phyloP scores from a whole-genome alignment of 208 protist genomes.

The Leishmania amazonensis region DNA sequence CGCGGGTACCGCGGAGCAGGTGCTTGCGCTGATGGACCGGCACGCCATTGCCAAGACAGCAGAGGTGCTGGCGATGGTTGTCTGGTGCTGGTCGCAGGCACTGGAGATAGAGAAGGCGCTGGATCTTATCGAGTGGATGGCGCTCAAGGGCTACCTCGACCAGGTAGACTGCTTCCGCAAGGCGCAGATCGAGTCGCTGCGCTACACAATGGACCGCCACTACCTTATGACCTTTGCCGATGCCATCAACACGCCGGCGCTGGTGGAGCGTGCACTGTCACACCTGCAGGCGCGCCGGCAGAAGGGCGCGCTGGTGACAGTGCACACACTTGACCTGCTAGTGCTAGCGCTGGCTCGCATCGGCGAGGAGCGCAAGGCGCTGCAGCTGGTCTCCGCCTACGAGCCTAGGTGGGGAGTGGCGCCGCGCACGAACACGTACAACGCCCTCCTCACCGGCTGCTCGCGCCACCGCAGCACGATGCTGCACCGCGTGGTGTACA shows the following conservation, averaged over 20 bases:
- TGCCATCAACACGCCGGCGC: slow-evolving; percentile 30
- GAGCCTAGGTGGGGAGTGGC: slow-evolving; percentile 54
- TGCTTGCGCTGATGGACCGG: slow-evolving; percentile 85
- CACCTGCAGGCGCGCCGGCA: slow-evolving; percentile 52
- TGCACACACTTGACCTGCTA: slow-evolving; percentile 76
- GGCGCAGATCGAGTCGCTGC: slow-evolving; percentile 69
- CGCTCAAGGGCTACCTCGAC: slow-evolving; percentile 78
- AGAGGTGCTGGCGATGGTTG: slow-evolving; percentile 72
- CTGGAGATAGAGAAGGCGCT: slow-evolving; percentile 73
- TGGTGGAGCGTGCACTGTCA: slow-evolving; percentile 52
- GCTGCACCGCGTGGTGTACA: slow-evolving; percentile 67
- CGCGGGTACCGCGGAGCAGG: slow-evolving; percentile 59
- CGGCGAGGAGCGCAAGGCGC: slow-evolving; percentile 70
- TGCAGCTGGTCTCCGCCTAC: slow-evolving; percentile 69
- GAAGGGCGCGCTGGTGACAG: slow-evolving; percentile 54
- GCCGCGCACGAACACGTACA: slow-evolving; percentile 77
- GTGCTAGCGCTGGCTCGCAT: slow-evolving; percentile 64
- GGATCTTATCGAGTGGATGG: slow-evolving; percentile 81
- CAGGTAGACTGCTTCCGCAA: slow-evolving; percentile 62
- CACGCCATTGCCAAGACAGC: slow-evolving; percentile 75
- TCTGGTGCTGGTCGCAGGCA: slow-evolving; percentile 79
- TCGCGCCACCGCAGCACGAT: slow-evolving; percentile 43
- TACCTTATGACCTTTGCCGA: slow-evolving; percentile 75
- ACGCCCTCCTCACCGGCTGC: slow-evolving; percentile 67
- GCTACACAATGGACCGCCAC: slow-evolving; percentile 81